Evolutionary conservation across 495 filamentous ascomycete genomes (phyloP).

Genomic region (Bryoglossum gracile): DNA sequence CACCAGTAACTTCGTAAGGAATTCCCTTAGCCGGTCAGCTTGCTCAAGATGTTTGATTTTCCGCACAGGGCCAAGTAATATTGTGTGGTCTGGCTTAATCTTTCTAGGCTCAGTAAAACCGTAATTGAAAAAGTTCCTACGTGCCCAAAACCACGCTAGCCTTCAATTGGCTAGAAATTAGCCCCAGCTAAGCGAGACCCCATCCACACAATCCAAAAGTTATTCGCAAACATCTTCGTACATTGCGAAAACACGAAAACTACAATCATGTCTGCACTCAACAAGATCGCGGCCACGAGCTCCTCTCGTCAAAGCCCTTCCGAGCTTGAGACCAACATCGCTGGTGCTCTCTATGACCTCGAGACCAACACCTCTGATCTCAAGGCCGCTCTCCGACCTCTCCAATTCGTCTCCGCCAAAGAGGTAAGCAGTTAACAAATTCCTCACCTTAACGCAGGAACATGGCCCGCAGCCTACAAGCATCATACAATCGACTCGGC

Average conservation of each 20-base stretch:
- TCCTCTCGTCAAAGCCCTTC: constrained; percentile 87
- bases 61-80: too few relatives aligned
- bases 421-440: constrained; percentile 64
- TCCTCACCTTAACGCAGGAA: too few relatives aligned
- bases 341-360: constrained; percentile 91
- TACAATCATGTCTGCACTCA: constrained; percentile 50
- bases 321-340: constrained; percentile 91
- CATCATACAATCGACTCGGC: constrained; percentile 12
- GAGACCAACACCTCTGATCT: constrained; percentile 97
- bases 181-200: too few relatives aligned
- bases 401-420: constrained; percentile 94
- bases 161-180: too few relatives aligned
- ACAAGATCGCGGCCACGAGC: constrained; percentile 97
- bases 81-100: too few relatives aligned
- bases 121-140: too few relatives aligned
- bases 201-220: too few relatives aligned
- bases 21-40: too few relatives aligned
- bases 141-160: too few relatives aligned
- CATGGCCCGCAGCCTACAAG: constrained; percentile 12
- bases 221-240: constrained; percentile 45
- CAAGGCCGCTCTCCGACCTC: constrained; percentile 82
- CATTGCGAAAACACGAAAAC: constrained; percentile 8
- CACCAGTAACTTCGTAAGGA: too few relatives aligned
- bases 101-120: too few relatives aligned
- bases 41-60: too few relatives aligned